Base-by-base conservation (phyloP, 1,284 basidiomycete genomes). In the Vanrija sp. region DNA sequence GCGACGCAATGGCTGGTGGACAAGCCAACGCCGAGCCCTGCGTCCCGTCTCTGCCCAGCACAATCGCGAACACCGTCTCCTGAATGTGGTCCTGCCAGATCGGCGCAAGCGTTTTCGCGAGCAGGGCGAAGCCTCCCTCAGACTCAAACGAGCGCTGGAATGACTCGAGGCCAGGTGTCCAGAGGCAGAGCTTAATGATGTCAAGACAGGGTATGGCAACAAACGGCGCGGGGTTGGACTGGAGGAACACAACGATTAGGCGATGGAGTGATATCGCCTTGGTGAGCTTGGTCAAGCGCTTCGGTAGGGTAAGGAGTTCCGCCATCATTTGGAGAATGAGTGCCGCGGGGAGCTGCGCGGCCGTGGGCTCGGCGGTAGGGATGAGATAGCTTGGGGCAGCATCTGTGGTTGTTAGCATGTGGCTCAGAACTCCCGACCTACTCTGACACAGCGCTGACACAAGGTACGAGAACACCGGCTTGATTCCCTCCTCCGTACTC, bases 381-480 rank as follows among this genome's bases (percentile, higher is more conserved):
- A 55, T 44, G 9, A 56, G 15, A 16, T 52, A 46, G 28, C 34
- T 0, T 14, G 43, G 44, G 2, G 56, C 43, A 3, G 50, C 28
- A 14, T 48, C 54, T 55, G 42, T 10, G 14, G 14, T n/a, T 5
- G 46, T 46, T 25, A 16, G 42, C 2, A 7, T 38, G 8, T 5
- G 29, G 14, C 8, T n/a, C 7, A 7, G 6, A 54, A 52, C 3
- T 8, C 1, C 46, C 3, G 12, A 65, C 82, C 56, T 58, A 87
- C 88, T 80, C 69, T 84, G 83, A 63, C 87, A 85, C n/a, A 93
- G 74, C 65, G 88, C 87, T 0, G 89, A 87, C 15, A 90, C 89
- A 10, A 95, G 77, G 68, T 89, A 96, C 0, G 90, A 87, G 5
- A 92, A 85, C 1, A 93, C 75, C 0, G 90, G 89, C 67, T 92